Percentiles rank a stretch among this genome's conserved stretches.
Conservation (phyloP, 1,284 basidiomycete genomes). For the Irpex rosettiformis region DNA sequence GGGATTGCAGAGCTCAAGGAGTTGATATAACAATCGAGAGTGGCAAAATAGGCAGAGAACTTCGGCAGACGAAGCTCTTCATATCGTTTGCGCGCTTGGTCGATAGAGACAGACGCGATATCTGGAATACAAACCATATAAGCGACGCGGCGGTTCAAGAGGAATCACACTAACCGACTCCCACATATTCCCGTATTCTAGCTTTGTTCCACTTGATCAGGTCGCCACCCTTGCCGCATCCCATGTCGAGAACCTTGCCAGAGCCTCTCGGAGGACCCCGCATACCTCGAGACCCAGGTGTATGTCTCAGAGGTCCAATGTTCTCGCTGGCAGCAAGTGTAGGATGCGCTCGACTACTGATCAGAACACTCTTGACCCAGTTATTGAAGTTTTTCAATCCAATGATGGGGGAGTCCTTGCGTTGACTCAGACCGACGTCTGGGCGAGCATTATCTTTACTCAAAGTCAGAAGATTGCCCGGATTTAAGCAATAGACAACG, state of each 20-base stretch:
- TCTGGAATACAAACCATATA: conserved; percentile 46
- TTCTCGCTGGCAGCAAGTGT: conserved; percentile 40
- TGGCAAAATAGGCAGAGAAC: conserved; percentile 80
- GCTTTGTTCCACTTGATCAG: conserved; percentile 94
- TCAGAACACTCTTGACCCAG: conserved; percentile 96
- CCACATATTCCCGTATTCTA: conserved; percentile 76
- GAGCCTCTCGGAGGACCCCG: conserved; percentile 33
- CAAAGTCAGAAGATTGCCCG: not conserved
- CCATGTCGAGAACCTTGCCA: conserved; percentile 91
- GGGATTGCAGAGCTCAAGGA: conserved; percentile 72
- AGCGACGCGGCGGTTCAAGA: not conserved
- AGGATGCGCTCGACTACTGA: conserved; percentile 80
- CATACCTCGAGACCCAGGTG: conserved; percentile 26
- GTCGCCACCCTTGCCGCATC: conserved; percentile 98
- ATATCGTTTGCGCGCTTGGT: conserved; percentile 81
- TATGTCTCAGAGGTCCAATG: conserved; percentile 11
- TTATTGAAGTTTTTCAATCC: conserved; percentile 98
- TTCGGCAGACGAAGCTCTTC: conserved; percentile 41
- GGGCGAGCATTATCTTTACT: conserved; percentile 84
- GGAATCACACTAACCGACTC: conserved; percentile 60
- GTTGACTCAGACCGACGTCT: conserved; percentile 83
- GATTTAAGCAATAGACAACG: conserved; percentile 26
- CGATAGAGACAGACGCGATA: conserved; percentile 85
- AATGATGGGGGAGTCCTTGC: conserved; percentile 92
- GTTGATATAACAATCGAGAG: conserved; percentile 86